These are phyloP conservation scores for Lactarius hatsudake DNA, from an alignment of 768 basidiomycete species.

Conservation along the genomic window DNA sequence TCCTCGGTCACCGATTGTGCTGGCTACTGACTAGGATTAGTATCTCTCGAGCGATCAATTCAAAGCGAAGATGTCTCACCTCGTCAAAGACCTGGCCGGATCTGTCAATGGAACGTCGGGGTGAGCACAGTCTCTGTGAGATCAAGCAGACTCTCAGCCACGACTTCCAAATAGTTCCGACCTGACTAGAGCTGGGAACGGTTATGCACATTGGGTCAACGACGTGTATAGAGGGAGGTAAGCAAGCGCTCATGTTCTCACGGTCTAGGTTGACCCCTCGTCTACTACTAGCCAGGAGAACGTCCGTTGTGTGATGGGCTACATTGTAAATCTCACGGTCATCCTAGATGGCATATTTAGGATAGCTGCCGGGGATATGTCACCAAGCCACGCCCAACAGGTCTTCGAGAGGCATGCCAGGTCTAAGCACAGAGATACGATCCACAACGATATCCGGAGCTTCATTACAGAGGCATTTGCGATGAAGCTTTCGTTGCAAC, in stretches of 20 bases:
- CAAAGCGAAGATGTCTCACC: constrained; percentile 10
- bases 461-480: background rate
- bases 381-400: background rate
- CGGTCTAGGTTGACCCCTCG: background rate
- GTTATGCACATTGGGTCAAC: background rate
- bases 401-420: background rate
- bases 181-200: background rate
- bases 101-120: background rate
- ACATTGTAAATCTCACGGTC: constrained; percentile 15
- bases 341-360: background rate
- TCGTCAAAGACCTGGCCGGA: constrained; percentile 8
- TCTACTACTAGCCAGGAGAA: constrained; percentile 11
- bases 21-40: background rate
- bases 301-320: constrained; percentile 10
- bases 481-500: background rate
- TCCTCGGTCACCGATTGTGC: background rate
- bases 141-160: background rate
- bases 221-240: background rate
- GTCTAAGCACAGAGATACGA: background rate
- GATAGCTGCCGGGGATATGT: background rate
- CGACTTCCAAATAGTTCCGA: background rate
- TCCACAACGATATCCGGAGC: background rate
- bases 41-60: background rate
- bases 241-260: background rate
- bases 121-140: background rate